Base-by-base conservation (phyloP, 2,329 filamentous ascomycete genomes). In the Aspergillus brunneoviolaceus region DNA sequence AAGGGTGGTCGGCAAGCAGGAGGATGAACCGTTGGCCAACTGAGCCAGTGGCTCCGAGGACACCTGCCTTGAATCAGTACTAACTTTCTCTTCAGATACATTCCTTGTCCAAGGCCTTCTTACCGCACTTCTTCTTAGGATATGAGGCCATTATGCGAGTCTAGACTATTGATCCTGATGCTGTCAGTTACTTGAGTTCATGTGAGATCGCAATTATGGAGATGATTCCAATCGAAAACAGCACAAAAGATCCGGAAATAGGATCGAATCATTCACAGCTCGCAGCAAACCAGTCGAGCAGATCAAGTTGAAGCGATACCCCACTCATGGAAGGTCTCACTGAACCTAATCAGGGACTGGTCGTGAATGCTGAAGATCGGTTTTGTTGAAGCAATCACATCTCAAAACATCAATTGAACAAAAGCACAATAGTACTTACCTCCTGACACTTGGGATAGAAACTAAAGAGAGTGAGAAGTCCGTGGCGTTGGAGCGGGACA, bases 1-100 rank as follows among this genome's bases (percentile, higher is more conserved):
- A 86, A 16, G 94, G 93, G 79, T 98, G 94, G 57, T 92, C 85
- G 49, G 91, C 88, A 64, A 98, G 89, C 55, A 98, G 86, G 35
- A 97, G 88, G 74, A 98, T 95, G 77, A 98, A 98, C 71, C 95
- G 88, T 79, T 96, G 92, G 69, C 94, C 94, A 14, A 98, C 94
- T 39, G 92, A 96, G 73, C 95, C 95, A 33, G 94, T 98, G 78
- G 89, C 91, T 69, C 94, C 93, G 59, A 97, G 86, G 60, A 97
- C 92, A 74, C 86, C 85, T 88, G 51, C 45, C 47, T 2, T 6
- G 48, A 35, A 57, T 74, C 35, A 74, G 66, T 47, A 54, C 2
- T n/a, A 11, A 51, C 5, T 29, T 27, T 29, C 14, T 35, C 23
- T 12, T 27, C 25, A 29, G 12, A n/a, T n/a, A 10, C 4, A 21